These are phyloP conservation scores for Hymenoscyphus occultus DNA, from an alignment of 2,329 filamentous ascomycete species.

Conservation along the genomic window DNA sequence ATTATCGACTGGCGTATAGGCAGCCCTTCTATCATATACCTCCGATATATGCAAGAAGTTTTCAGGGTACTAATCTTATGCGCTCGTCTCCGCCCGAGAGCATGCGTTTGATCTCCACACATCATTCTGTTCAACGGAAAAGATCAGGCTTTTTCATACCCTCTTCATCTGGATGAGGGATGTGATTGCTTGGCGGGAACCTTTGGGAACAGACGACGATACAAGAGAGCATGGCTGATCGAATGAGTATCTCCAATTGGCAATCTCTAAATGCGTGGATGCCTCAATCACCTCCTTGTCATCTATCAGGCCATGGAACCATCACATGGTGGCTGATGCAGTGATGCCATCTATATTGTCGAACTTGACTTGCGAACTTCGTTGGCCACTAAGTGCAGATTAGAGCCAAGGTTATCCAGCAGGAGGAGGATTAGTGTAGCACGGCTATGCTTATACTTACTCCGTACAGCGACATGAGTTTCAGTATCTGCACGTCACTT, in stretches of 20 bases:
- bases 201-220: neutral
- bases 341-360: neutral
- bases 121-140: neutral
- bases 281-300: neutral
- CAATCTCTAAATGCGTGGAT: neutral
- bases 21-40: neutral
- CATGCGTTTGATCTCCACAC: neutral
- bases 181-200: neutral
- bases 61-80: conserved; percentile 1
- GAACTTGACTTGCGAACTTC: neutral
- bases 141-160: neutral
- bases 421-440: conserved; percentile 3
- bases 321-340: neutral
- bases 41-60: neutral
- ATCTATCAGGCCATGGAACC: neutral
- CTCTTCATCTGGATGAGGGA: neutral
- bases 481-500: conserved; percentile 12
- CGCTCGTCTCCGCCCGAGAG: neutral
- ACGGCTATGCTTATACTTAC: neutral
- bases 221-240: neutral
- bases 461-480: neutral
- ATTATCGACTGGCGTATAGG: neutral
- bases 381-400: neutral
- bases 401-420: neutral
- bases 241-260: neutral